Conservation (phyloP, 2,329 filamentous ascomycete genomes). For the Colletotrichum karsti region DNA sequence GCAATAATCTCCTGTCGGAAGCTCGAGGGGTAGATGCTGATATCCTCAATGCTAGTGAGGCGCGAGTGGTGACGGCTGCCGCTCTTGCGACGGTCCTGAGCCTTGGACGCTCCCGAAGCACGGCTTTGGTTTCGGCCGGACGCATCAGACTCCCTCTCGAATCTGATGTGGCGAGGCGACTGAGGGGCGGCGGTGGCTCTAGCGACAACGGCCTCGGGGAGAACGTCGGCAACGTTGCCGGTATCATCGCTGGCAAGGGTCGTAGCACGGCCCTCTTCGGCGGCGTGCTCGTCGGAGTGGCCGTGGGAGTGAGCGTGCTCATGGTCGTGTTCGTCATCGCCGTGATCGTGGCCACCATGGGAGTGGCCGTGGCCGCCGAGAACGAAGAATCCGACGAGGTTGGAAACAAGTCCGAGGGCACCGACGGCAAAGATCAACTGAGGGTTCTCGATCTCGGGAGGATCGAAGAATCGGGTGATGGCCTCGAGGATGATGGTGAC, state of each 20-base stretch:
- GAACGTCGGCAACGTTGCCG: conserved; percentile 68
- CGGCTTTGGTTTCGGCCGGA: conserved; percentile 34
- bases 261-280: conserved; percentile 59
- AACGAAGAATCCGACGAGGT: conserved; percentile 87
- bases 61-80: conserved; percentile 63
- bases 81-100: conserved; percentile 54
- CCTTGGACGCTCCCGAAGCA: conserved; percentile 40
- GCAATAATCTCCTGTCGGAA: conserved; percentile 94
- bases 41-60: conserved; percentile 73
- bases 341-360: conserved; percentile 68
- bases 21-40: conserved; percentile 88
- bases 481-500: conserved; percentile 97
- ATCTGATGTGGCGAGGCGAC: conserved; percentile 48
- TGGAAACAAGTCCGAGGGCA: conserved; percentile 84
- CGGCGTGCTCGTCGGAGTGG: conserved; percentile 47
- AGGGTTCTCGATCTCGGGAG: conserved; percentile 86
- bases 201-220: conserved; percentile 69
- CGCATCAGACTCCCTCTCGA: conserved; percentile 42
- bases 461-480: conserved; percentile 89
- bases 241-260: conserved; percentile 59
- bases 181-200: conserved; percentile 50
- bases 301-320: conserved; percentile 39
- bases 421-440: conserved; percentile 91
- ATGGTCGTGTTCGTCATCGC: conserved; percentile 58
- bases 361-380: conserved; percentile 94